phyloP scores from a whole-genome alignment of 2,329 filamentous ascomycete genomes.

The Aspergillus sp. region DNA sequence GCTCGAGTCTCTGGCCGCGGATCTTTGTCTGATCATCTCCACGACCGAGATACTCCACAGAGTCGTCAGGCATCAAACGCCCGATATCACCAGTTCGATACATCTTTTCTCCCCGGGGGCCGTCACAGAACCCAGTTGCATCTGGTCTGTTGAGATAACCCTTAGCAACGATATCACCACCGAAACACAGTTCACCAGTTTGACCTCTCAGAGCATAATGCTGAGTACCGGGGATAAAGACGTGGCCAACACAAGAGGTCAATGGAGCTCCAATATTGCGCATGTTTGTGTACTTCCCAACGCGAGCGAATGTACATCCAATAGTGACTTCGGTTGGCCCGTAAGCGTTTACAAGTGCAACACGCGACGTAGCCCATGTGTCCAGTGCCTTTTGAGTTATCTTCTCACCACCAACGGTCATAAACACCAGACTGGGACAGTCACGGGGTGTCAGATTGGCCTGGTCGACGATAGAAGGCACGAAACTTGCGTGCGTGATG shows the following conservation, averaged over 20 bases:
- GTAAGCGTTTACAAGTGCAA: constrained; percentile 31
- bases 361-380: constrained; percentile 25
- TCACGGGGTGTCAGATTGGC: constrained; percentile 20
- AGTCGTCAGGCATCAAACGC: constrained; percentile 71
- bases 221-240: constrained; percentile 25
- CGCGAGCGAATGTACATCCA: constrained; percentile 27
- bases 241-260: constrained; percentile 22
- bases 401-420: constrained; percentile 36
- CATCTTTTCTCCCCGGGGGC: constrained; percentile 43
- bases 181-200: constrained; percentile 29
- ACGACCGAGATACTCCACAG: constrained; percentile 69
- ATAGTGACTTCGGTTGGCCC: constrained; percentile 37
- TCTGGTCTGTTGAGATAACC: constrained; percentile 30
- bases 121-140: constrained; percentile 19
- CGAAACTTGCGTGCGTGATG: constrained; percentile 31
- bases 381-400: constrained; percentile 32
- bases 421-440: constrained; percentile 25
- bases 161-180: constrained; percentile 25
- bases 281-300: constrained; percentile 21
- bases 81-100: constrained; percentile 83
- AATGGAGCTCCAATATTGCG: constrained; percentile 32
- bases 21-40: constrained; percentile 82
- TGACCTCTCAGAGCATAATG: constrained; percentile 24
- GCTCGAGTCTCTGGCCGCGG: constrained; percentile 75
- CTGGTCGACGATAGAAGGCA: constrained; percentile 26